Base-by-base conservation (phyloP, 441 rosid genomes). In the Melastoma candidum region DNA sequence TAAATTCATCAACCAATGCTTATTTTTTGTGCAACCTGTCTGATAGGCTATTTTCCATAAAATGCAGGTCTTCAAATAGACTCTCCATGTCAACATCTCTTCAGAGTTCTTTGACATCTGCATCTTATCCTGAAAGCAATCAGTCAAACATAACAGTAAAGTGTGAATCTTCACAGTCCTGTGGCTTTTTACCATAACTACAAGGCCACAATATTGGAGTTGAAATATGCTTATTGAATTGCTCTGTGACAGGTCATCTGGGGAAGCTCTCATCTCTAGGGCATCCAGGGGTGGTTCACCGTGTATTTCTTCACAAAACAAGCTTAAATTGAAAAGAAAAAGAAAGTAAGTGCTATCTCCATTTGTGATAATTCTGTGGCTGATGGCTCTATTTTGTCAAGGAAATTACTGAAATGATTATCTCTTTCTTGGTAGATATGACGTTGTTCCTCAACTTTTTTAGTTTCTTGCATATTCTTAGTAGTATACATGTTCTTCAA, bases 281-380 rank as follows among this genome's bases (percentile, higher is more conserved):
- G 68, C 75, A 25, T 63, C 69, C 7, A 70, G 51, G 49, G 74
- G 77, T 71, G 65, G 76, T 60, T 74, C 95, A 47, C 48, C 55
- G 14, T 72, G 68, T 63, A 62, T 66, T 48, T 67, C 82, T 61
- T 73, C 75, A 47, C 79, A 71, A 63, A 74, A 70, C 52, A 82
- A 64, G 66, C 63, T 64, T 70, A 70, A 67, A 50, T 53, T 63
- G 65, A 81, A 81, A 63, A 57, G 67, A 59, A 64, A 65, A 46
- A 61, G 60, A 58, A 77, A 69, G 95, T 85, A 47, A 59, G 81
- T 75, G 64, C 63, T 68, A 63, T 52, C 71, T 67, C 66, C 55
- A 55, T 22, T 48, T 27, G 13, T 43, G 41, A 57, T 45, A 24
- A 13, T 57, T 36, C 65, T 14, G 63, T 44, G 47, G 54, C 68